Conservation (phyloP, 345 rosid genomes). For the Balakata baccata region DNA sequence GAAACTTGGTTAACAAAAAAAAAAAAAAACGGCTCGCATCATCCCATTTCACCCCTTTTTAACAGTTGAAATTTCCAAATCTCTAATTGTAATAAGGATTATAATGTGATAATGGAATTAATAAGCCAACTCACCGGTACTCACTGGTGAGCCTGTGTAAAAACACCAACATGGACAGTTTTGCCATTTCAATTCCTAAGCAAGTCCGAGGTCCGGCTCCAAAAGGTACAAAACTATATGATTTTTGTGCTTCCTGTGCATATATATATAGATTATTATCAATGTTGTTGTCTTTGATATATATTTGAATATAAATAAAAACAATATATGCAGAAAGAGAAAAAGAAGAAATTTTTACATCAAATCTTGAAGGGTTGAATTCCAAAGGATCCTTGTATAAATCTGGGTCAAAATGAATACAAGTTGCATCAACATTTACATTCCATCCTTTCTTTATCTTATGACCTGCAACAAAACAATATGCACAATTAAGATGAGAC, state of each 20-base stretch:
- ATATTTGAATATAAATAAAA: background rate
- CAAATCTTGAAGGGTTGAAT: constrained; percentile 58
- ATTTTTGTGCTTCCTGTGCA: constrained; percentile 47
- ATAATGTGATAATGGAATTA: no score
- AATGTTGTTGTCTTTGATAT: background rate
- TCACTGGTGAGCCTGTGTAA: constrained; percentile 43
- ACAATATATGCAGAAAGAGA: background rate
- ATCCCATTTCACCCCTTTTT: no score
- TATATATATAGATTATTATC: background rate
- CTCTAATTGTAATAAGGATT: no score
- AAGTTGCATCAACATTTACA: constrained; percentile 48
- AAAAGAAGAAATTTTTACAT: constrained; percentile 25
- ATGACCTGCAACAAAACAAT: constrained; percentile 28
- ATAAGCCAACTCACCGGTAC: constrained; percentile 30
- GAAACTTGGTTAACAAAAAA: no score
- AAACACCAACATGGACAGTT: constrained; percentile 42
- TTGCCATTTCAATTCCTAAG: constrained; percentile 56
- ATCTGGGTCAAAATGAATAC: constrained; percentile 45
- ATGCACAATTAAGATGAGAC: no score
- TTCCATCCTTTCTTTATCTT: constrained; percentile 54
- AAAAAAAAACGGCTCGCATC: no score
- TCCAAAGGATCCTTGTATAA: constrained; percentile 39
- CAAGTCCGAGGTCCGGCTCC: constrained; percentile 57
- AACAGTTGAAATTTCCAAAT: no score
- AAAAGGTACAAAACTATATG: constrained; percentile 55